Conservation (phyloP, 768 basidiomycete genomes). For the Hirschioporus abietinus region DNA sequence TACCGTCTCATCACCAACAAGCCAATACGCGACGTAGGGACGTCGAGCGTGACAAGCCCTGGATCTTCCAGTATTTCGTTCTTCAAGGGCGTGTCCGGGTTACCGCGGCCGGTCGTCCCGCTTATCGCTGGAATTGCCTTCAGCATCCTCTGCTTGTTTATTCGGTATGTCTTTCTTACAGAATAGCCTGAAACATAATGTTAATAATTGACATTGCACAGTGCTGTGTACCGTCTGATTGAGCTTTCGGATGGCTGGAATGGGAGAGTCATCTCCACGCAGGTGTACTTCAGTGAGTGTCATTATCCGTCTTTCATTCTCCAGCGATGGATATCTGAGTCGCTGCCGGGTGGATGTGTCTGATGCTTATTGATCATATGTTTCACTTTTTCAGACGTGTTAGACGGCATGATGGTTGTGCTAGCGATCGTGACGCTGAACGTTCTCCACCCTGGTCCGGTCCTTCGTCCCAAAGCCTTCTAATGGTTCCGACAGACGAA, state of each 20-base stretch:
- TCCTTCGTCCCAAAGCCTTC: not conserved
- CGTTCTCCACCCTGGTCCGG: constrained; percentile 9
- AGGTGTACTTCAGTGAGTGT: constrained; percentile 16
- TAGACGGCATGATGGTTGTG: constrained; percentile 2
- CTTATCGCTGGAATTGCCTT: not conserved
- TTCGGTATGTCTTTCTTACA: not conserved
- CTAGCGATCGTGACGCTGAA: not conserved
- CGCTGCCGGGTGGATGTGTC: not conserved
- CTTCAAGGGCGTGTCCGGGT: not conserved
- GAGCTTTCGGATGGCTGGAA: constrained; percentile 18
- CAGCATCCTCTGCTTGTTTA: constrained; percentile 1
- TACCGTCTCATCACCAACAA: constrained; percentile 1
- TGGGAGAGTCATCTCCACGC: constrained; percentile 14
- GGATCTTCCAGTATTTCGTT: not conserved
- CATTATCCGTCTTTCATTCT: not conserved
- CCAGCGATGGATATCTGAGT: not conserved
- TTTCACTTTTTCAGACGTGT: constrained; percentile 1
- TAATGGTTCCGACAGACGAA: not conserved
- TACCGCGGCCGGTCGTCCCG: not conserved
- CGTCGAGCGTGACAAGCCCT: not conserved
- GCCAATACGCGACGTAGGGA: not conserved
- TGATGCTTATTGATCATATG: not conserved
- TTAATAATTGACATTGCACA: constrained; percentile 14
- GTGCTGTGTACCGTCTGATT: constrained; percentile 17
- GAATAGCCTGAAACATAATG: not conserved